Conservation (phyloP, 495 filamentous ascomycete genomes). For the Bathelium albidoporum region DNA sequence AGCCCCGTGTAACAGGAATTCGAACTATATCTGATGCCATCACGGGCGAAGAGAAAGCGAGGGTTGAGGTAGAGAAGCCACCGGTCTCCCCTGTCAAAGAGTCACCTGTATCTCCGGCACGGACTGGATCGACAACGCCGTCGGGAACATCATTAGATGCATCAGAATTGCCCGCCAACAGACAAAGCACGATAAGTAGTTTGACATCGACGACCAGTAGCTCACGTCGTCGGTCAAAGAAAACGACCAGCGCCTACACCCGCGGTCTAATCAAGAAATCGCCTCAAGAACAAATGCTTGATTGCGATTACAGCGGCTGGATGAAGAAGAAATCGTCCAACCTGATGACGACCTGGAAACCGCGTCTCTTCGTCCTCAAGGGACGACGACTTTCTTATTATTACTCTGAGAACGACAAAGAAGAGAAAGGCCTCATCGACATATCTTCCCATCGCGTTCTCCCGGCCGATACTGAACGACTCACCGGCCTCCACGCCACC, state of each 20-base stretch:
- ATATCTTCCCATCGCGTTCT: slow-evolving; percentile 94
- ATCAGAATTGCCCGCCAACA: slow-evolving; percentile 54
- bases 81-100: slow-evolving; percentile 53
- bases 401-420: slow-evolving; percentile 81
- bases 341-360: slow-evolving; percentile 94
- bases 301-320: slow-evolving; percentile 93
- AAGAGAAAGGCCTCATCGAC: slow-evolving; percentile 93
- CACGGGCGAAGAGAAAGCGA: slow-evolving; percentile 49
- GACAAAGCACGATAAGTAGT: slow-evolving; percentile 35
- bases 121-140: slow-evolving; percentile 78
- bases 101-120: slow-evolving; percentile 53
- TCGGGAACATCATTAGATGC: slow-evolving; percentile 51
- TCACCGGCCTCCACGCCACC: slow-evolving; percentile 83
- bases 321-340: slow-evolving; percentile 99
- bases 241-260: slow-evolving; percentile 87
- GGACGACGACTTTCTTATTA: slow-evolving; percentile 91
- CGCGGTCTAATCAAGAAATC: slow-evolving; percentile 74
- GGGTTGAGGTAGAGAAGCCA: slow-evolving; percentile 28
- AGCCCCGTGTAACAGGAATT: slow-evolving; percentile 46
- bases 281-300: slow-evolving; percentile 73
- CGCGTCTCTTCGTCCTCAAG: slow-evolving; percentile 83
- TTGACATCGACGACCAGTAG: slow-evolving; percentile 37
- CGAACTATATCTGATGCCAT: slow-evolving; percentile 75
- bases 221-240: slow-evolving; percentile 58
- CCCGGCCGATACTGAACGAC: slow-evolving; percentile 82